A percentile compares a stretch with the other conserved stretches of the same genome.
These are phyloP conservation scores for Claviceps fusiformis DNA, from an alignment of 2,329 filamentous ascomycete genomes.

Conservation along the genomic window DNA sequence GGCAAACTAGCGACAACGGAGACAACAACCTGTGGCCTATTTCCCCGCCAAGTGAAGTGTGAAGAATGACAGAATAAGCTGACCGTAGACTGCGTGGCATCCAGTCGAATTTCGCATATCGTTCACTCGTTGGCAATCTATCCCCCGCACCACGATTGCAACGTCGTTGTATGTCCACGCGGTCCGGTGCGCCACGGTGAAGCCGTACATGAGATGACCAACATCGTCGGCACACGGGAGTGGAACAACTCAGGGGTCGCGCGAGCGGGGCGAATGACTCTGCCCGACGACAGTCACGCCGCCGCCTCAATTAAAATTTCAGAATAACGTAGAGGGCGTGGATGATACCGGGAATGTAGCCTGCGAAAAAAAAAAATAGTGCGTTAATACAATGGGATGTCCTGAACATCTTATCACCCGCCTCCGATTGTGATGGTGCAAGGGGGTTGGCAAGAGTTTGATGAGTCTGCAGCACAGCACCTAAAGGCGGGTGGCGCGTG, in stretches of 20 bases:
- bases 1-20: background rate
- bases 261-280: background rate
- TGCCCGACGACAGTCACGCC: background rate
- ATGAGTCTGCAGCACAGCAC: background rate
- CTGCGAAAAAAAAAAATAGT: slow-evolving; percentile 14
- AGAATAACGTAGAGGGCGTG: slow-evolving; percentile 82
- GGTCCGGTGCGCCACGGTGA: background rate
- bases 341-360: slow-evolving; percentile 68
- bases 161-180: background rate
- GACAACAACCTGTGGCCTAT: background rate
- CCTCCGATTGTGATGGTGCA: too few relatives aligned
- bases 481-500: background rate
- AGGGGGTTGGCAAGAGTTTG: background rate
- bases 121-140: background rate
- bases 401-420: too few relatives aligned
- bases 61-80: background rate
- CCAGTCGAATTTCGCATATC: background rate
- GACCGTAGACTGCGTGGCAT: background rate
- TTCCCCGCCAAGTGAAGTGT: background rate
- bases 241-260: background rate
- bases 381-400: background rate
- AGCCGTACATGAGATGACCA: background rate
- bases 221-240: background rate
- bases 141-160: background rate
- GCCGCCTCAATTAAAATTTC: background rate